Evolutionary conservation across 2,329 filamentous ascomycete genomes (phyloP).

Genomic region (Calonectria ilicicola): DNA sequence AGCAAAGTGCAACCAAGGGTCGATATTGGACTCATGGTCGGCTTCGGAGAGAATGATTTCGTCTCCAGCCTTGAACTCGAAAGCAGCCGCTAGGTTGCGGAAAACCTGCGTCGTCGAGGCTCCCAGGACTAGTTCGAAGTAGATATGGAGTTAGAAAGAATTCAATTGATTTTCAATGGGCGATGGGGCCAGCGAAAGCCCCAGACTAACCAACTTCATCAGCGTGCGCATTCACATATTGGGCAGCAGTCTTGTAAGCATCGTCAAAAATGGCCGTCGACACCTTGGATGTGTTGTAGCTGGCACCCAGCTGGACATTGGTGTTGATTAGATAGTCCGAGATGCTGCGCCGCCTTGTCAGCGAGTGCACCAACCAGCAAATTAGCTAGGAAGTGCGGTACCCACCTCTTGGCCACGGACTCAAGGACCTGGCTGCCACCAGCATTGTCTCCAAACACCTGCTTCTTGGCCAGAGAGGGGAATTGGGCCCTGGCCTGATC

Average conservation of each 20-base stretch:
- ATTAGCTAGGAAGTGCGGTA: neutral
- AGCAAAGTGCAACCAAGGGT: slow-evolving; percentile 79
- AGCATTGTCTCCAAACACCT: slow-evolving; percentile 83
- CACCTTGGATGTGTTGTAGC: slow-evolving; percentile 70
- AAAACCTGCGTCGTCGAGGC: slow-evolving; percentile 82
- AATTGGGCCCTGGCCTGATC: slow-evolving; percentile 63
- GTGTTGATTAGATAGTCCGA: slow-evolving; percentile 73
- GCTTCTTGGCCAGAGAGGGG: slow-evolving; percentile 74
- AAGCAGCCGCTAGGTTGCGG: slow-evolving; percentile 73
- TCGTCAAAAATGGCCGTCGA: slow-evolving; percentile 70
- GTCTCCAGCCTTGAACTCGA: slow-evolving; percentile 66
- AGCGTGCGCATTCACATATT: slow-evolving; percentile 75
- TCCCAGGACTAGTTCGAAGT: slow-evolving; percentile 60
- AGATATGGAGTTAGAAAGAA: slow-evolving; percentile 6
- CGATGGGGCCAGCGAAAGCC: neutral
- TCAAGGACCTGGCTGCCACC: slow-evolving; percentile 79
- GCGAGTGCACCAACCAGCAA: slow-evolving; percentile 23
- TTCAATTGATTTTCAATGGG: neutral
- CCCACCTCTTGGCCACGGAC: slow-evolving; percentile 56
- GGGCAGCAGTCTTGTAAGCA: slow-evolving; percentile 74
- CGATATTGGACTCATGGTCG: slow-evolving; percentile 84
- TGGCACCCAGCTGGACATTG: slow-evolving; percentile 82
- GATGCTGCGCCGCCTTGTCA: slow-evolving; percentile 67
- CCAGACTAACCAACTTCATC: slow-evolving; percentile 71
- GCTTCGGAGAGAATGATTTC: slow-evolving; percentile 79